Conservation (phyloP, 2,329 filamentous ascomycete species). For the Alternaria sp. region DNA sequence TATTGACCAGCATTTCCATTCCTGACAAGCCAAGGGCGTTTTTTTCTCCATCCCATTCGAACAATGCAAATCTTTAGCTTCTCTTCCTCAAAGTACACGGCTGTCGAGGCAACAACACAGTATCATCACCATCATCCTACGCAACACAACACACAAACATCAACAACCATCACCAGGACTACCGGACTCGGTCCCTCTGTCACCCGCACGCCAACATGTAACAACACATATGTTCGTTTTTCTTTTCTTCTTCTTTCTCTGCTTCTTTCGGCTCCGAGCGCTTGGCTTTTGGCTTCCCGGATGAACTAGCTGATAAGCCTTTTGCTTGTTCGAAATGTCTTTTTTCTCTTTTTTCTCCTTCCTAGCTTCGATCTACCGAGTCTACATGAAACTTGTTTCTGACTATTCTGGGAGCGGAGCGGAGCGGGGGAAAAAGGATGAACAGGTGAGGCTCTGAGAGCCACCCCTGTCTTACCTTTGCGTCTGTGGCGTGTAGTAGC, state of each 20-base stretch:
- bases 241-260: slow-evolving; percentile 5
- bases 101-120: slow-evolving; percentile 9
- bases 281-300: slow-evolving; percentile 7
- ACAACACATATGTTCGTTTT: slow-evolving; percentile 17
- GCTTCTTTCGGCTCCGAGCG: slow-evolving; percentile 3
- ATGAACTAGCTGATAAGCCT: neutral
- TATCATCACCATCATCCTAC: neutral
- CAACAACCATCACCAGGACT: slow-evolving; percentile 11
- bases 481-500: neutral
- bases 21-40: slow-evolving; percentile 5
- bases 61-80: slow-evolving; percentile 10
- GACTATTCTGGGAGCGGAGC: neutral
- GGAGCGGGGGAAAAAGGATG: neutral
- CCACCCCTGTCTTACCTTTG: neutral
- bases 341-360: neutral
- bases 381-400: neutral
- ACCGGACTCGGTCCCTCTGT: slow-evolving; percentile 2
- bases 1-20: slow-evolving; percentile 17
- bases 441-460: neutral
- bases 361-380: neutral
- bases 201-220: slow-evolving; percentile 19
- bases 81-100: neutral
- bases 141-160: slow-evolving; percentile 2
- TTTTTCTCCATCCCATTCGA: neutral
- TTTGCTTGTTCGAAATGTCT: neutral